Evolutionary conservation across 768 basidiomycete genomes (phyloP).

Genomic region (Psilocybe sp.): DNA sequence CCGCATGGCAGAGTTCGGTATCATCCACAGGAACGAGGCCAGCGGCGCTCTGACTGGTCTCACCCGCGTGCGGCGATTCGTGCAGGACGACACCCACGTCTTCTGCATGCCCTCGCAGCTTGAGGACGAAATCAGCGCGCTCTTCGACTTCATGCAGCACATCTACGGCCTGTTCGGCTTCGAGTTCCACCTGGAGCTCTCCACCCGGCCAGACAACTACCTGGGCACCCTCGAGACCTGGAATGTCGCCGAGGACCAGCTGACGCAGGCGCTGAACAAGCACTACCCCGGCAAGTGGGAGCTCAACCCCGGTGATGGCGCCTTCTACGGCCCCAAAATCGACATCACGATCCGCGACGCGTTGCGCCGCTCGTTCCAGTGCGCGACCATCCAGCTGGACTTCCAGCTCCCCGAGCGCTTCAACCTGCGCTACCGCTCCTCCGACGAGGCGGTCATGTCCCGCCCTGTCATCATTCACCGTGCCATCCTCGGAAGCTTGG

Average conservation of each 20-base stretch:
- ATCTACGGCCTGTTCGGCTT: constrained; percentile 95
- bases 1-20: constrained; percentile 98
- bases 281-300: constrained; percentile 88
- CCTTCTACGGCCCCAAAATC: constrained; percentile 99
- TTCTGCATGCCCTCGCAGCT: constrained; percentile 98
- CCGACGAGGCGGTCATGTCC: constrained; percentile 62
- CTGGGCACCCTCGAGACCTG: constrained; percentile 89
- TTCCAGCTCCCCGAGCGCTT: constrained; percentile 98
- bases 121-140: constrained; percentile 76
- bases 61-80: constrained; percentile 90
- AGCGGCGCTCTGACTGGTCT: constrained; percentile 91
- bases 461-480: constrained; percentile 98
- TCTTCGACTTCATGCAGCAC: constrained; percentile 95
- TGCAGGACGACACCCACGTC: constrained; percentile 98
- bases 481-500: constrained; percentile 90
- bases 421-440: constrained; percentile 86
- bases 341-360: constrained; percentile 97
- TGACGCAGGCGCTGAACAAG: constrained; percentile 78
- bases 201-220: constrained; percentile 93
- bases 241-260: constrained; percentile 92
- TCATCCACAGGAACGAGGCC: constrained; percentile 95
- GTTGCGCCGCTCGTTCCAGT: constrained; percentile 90
- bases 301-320: constrained; percentile 93
- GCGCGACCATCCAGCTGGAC: constrained; percentile 97
- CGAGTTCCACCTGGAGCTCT: constrained; percentile 89